A percentile compares a stretch with the other conserved stretches of the same genome.
Conservation (phyloP, 2,329 filamentous ascomycete species). For the Whalleya microplaca region DNA sequence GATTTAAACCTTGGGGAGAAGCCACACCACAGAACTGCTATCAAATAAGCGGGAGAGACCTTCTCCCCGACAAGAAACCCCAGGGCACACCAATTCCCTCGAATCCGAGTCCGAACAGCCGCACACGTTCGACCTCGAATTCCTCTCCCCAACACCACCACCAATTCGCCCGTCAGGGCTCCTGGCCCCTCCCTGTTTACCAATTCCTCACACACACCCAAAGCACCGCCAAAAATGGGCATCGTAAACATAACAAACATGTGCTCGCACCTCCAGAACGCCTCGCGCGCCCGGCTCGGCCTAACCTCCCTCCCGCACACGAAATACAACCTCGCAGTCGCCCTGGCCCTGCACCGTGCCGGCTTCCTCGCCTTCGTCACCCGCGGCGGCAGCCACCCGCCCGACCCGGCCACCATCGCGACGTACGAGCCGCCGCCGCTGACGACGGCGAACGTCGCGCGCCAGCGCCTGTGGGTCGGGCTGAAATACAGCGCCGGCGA, state of each 20-base stretch:
- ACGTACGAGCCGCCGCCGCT: constrained; percentile 58
- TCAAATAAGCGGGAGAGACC: not conserved
- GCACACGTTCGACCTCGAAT: not conserved
- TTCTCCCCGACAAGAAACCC: not conserved
- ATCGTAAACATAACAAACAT: constrained; percentile 76
- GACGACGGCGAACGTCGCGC: constrained; percentile 72
- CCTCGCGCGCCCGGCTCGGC: constrained; percentile 78
- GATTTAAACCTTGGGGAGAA: not conserved
- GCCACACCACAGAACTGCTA: not conserved
- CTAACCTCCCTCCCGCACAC: constrained; percentile 82
- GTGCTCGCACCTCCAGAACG: constrained; percentile 92
- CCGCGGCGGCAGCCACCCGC: constrained; percentile 64
- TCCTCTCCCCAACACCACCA: not conserved
- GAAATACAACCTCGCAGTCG: constrained; percentile 77
- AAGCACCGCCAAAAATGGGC: constrained; percentile 56
- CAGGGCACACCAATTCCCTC: not conserved
- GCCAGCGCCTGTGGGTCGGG: constrained; percentile 81
- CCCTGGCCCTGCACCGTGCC: constrained; percentile 77
- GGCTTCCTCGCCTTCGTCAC: constrained; percentile 83
- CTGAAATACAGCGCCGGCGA: constrained; percentile 87
- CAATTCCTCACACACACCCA: not conserved
- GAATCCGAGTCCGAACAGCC: not conserved
- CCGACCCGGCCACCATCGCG: constrained; percentile 50
- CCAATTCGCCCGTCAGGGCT: constrained; percentile 14
- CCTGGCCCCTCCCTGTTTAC: not conserved